Evolutionary conservation across 1,284 basidiomycete species (phyloP), one percentile per base, ranked within the genome.

Genomic region (Kwoniella shivajii): DNA sequence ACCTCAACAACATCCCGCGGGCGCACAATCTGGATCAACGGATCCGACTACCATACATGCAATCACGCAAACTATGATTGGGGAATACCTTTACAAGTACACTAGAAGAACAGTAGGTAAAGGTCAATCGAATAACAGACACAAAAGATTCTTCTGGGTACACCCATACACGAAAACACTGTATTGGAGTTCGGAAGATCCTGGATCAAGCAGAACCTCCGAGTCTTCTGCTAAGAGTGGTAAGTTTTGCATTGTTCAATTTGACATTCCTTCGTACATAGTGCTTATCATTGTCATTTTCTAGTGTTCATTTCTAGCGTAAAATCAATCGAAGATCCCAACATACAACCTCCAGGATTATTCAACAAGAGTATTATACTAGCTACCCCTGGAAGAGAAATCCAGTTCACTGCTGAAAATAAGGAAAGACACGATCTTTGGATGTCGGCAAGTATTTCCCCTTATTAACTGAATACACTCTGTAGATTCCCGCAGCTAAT

Each of bases 31-130:
- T 31, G 76, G 79, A 38, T 79, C 86, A 22, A 95, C 92, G 13
- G 93, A 97, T 74, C 91, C 92, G 1, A 77, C 82, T 2, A 80
- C 93, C 64, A 94, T 98, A 66, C 93, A 97, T 73, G 90, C 94
- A 2, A 98, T 99, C 70, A 99, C 95, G 4, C 93, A 98, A 82
- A 97, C 94, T 22, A 99, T 99, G 95, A 98, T 99, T 66, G 94
- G 95, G 62, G 95, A 98, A 82, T 98, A 93, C 80, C 79, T 99
- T 79, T 92, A 90, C 85, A 99, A 99, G 82, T 98, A 99, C 79
- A 97, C 93, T 10, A 85, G 95, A 53, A 85, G 86, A 59, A 80
- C 90, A n/a, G 86, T 99, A 68, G 92, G 92, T 29, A 92, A 90
- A 73, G 92, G 92, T 7, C 84, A 92, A 72, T 90, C 91, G 27